Evolutionary conservation across 2,329 filamentous ascomycete species (phyloP).

Genomic region (Pseudogymnoascus sp.): DNA sequence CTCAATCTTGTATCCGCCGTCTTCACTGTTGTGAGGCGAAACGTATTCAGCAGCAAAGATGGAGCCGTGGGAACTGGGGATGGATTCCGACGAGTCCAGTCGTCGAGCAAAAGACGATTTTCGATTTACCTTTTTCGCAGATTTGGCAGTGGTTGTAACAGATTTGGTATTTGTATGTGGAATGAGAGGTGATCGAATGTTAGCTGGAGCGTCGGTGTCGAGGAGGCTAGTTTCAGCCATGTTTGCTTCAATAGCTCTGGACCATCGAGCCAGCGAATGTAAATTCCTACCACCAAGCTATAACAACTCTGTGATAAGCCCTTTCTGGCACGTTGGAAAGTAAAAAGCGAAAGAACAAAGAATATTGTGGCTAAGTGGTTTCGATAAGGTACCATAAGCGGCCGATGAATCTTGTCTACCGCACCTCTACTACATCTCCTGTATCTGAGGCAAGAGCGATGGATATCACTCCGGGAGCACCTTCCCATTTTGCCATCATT

Average conservation of each 20-base stretch:
- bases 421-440: not conserved
- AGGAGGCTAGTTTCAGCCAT: not conserved
- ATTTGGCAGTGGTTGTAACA: not conserved
- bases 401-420: not conserved
- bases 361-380: conserved; percentile 7
- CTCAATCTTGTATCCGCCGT: conserved; percentile 18
- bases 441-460: not conserved
- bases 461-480: not conserved
- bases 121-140: conserved; percentile 24
- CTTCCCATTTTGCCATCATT: not conserved
- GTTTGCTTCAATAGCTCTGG: not conserved
- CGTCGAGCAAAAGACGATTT: conserved; percentile 25
- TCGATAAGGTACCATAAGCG: not conserved
- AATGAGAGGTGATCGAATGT: not conserved
- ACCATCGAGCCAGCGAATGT: not conserved
- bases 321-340: not conserved
- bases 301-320: not conserved
- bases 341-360: conserved; percentile 5
- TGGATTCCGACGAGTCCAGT: conserved; percentile 31
- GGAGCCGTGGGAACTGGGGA: conserved; percentile 31
- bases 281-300: not conserved
- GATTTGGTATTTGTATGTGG: not conserved
- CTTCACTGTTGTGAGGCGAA: conserved; percentile 28
- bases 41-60: conserved; percentile 32
- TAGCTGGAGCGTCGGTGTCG: not conserved